Conservation (phyloP, 2,329 filamentous ascomycete genomes). For the Fusarium globosum region DNA sequence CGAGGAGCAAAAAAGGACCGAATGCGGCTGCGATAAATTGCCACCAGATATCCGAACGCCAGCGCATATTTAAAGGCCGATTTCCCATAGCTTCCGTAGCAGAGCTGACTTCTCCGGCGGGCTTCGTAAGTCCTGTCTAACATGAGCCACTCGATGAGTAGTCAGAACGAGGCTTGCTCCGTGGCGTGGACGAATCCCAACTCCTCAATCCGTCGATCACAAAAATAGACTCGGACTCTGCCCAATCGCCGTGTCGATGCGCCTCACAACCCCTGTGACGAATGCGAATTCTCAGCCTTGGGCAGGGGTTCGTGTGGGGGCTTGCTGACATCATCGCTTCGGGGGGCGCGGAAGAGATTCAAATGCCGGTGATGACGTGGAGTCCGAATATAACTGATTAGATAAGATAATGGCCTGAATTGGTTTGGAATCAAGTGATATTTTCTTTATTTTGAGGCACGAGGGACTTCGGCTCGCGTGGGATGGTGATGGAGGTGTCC, state of each 20-base stretch:
- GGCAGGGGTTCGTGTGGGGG: constrained; percentile 6
- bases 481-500: not conserved
- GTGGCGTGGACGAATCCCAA: constrained; percentile 3
- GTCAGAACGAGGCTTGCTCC: constrained; percentile 8
- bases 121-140: not conserved
- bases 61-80: not conserved
- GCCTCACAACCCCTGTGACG: not conserved
- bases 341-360: not conserved
- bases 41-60: not conserved
- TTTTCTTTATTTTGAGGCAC: not conserved
- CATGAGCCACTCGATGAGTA: constrained; percentile 19
- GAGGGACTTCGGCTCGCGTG: not conserved
- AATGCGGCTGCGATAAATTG: not conserved
- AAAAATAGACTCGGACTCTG: constrained; percentile 14
- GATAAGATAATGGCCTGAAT: not conserved
- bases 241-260: not conserved
- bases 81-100: not conserved
- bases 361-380: not conserved
- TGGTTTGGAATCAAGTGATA: not conserved
- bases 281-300: constrained; percentile 3
- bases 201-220: not conserved
- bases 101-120: not conserved
- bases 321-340: constrained; percentile 4
- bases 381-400: not conserved
- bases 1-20: not conserved